Evolutionary conservation across 1,284 basidiomycete species (phyloP).

Genomic region (Boletus albobrunnescens): DNA sequence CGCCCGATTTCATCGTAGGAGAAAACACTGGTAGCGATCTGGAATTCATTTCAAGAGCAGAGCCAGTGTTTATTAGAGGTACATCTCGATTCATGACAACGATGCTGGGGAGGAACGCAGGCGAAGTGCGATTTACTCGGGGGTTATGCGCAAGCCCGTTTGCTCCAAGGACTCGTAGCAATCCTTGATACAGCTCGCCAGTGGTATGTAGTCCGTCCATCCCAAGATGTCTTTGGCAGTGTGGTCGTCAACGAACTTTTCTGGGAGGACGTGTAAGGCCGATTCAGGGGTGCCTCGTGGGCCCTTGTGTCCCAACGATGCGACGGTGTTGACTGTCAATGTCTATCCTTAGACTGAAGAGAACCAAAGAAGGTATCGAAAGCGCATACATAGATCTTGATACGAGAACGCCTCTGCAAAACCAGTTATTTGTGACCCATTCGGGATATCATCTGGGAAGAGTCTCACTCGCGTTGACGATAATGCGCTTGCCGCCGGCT

Average conservation of each 20-base stretch:
- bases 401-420: constrained; percentile 1
- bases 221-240: constrained; percentile 1
- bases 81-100: not conserved
- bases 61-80: not conserved
- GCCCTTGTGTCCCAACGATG: not conserved
- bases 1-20: not conserved
- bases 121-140: not conserved
- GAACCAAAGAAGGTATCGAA: not conserved
- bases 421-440: not conserved
- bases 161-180: not conserved
- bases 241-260: not conserved
- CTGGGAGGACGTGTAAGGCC: not conserved
- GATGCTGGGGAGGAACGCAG: not conserved
- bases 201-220: constrained; percentile 2
- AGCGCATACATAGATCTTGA: not conserved
- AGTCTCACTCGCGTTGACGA: constrained; percentile 1
- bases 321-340: not conserved
- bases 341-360: not conserved
- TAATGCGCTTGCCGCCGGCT: constrained; percentile 2
- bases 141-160: not conserved
- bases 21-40: not conserved
- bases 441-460: not conserved
- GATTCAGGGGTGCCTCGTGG: constrained; percentile 1
- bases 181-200: constrained; percentile 2
- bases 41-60: not conserved